phyloP scores from a whole-genome alignment of 2,329 filamentous ascomycete genomes.

The Endoconidiophora laricicola region DNA sequence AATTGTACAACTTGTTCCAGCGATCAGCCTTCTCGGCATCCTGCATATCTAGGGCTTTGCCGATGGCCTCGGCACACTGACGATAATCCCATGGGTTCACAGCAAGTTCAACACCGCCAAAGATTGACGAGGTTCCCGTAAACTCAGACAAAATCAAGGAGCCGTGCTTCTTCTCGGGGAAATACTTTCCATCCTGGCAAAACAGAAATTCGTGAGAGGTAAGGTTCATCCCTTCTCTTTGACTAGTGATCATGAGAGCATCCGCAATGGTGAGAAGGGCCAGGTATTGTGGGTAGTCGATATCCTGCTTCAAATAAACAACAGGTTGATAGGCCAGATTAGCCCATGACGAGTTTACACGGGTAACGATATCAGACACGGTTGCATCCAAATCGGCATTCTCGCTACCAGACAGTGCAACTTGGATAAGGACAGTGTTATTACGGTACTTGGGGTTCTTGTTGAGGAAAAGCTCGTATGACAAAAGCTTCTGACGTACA shows the following conservation, averaged over 20 bases:
- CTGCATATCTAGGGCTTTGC: slow-evolving; percentile 64
- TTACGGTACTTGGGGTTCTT: slow-evolving; percentile 82
- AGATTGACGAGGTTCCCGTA: slow-evolving; percentile 77
- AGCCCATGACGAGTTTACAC: slow-evolving; percentile 82
- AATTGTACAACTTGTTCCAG: slow-evolving; percentile 57
- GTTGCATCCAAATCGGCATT: slow-evolving; percentile 75
- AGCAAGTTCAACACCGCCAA: slow-evolving; percentile 61
- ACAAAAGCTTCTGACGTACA: slow-evolving; percentile 80
- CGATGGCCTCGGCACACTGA: slow-evolving; percentile 73
- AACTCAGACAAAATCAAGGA: slow-evolving; percentile 90
- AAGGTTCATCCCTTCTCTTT: slow-evolving; percentile 94
- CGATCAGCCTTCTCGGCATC: slow-evolving; percentile 55
- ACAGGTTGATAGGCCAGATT: slow-evolving; percentile 84
- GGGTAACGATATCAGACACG: slow-evolving; percentile 83
- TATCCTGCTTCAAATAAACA: slow-evolving; percentile 88
- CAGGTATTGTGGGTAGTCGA: slow-evolving; percentile 84
- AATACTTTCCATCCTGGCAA: slow-evolving; percentile 68
- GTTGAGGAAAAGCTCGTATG: slow-evolving; percentile 86
- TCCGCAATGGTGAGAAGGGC: slow-evolving; percentile 80
- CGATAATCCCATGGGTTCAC: slow-evolving; percentile 95
- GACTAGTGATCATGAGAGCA: slow-evolving; percentile 81
- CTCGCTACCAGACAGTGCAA: slow-evolving; percentile 79
- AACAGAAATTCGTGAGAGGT: slow-evolving; percentile 89
- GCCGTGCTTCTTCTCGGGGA: slow-evolving; percentile 60
- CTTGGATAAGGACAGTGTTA: slow-evolving; percentile 80